Evolutionary conservation across 2,329 filamentous ascomycete species (phyloP).

Genomic region (Ceratocystis huliohia): DNA sequence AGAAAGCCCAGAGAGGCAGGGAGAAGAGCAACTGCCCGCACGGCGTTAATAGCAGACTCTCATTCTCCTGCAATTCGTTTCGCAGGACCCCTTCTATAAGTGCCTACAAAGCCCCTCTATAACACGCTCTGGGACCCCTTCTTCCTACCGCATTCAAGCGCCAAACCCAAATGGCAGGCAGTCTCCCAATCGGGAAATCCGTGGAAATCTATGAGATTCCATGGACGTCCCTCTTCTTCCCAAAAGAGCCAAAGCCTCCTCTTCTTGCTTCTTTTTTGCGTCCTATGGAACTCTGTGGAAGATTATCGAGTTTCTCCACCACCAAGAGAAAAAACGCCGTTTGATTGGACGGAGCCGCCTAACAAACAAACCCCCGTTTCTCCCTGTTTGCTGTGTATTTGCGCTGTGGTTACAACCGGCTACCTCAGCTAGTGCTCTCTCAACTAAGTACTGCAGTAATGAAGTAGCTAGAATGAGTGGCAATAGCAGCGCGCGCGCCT

Average conservation of each 20-base stretch:
- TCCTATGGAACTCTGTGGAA: slow-evolving; percentile 1
- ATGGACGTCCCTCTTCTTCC: neutral
- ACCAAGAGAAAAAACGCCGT: neutral
- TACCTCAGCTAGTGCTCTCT: neutral
- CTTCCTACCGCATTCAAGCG: neutral
- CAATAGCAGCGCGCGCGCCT: neutral
- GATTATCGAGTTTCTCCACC: neutral
- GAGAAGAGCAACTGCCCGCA: neutral
- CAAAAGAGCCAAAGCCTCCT: slow-evolving; percentile 7
- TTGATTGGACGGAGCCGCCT: neutral
- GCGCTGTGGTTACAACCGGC: neutral
- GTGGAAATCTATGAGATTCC: slow-evolving; percentile 9
- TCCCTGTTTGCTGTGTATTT: neutral
- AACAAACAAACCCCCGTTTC: neutral
- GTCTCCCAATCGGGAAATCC: neutral
- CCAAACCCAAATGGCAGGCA: neutral
- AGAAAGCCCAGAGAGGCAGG: neutral
- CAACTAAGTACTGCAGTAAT: too few relatives aligned
- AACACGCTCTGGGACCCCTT: neutral
- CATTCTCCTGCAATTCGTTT: neutral
- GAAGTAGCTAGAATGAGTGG: too few relatives aligned
- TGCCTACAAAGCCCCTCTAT: neutral
- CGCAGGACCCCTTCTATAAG: neutral
- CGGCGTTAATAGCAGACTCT: neutral
- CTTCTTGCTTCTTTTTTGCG: neutral